phyloP scores from a whole-genome alignment of 2,329 filamentous ascomycete genomes.

The Monosporascus sp. region DNA sequence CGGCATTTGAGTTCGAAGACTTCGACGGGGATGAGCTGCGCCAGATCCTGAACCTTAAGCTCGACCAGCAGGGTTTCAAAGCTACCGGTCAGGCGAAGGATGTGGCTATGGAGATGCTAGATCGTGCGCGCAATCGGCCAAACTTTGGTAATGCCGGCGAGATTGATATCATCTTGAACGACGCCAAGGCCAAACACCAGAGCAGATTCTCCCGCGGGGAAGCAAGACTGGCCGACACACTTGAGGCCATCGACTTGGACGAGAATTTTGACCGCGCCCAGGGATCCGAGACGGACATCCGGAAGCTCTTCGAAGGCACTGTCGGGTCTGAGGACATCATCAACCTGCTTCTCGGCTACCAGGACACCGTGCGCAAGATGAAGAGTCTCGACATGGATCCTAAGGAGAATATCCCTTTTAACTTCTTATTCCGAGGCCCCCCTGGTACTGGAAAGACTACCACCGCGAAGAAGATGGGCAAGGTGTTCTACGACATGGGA shows the following conservation, averaged over 20 bases:
- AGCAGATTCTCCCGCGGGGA: not conserved
- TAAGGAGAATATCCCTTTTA: constrained; percentile 56
- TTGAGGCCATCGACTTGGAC: constrained; percentile 46
- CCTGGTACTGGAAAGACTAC: constrained; percentile 71
- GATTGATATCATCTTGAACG: constrained; percentile 50
- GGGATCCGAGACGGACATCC: constrained; percentile 42
- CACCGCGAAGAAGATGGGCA: constrained; percentile 65
- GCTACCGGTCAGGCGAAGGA: constrained; percentile 40
- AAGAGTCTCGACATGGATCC: constrained; percentile 49
- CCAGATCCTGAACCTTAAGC: constrained; percentile 48
- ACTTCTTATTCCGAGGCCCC: constrained; percentile 61
- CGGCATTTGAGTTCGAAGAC: constrained; percentile 55
- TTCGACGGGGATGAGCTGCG: constrained; percentile 47
- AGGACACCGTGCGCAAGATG: constrained; percentile 46
- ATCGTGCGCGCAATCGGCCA: constrained; percentile 44
- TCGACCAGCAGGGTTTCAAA: constrained; percentile 40
- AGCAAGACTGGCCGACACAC: constrained; percentile 25
- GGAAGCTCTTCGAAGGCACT: constrained; percentile 50
- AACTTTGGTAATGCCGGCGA: constrained; percentile 61
- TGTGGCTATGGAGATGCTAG: constrained; percentile 44
- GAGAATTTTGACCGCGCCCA: constrained; percentile 51
- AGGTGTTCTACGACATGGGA: constrained; percentile 69
- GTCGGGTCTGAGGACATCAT: constrained; percentile 55
- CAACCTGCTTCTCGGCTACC: constrained; percentile 47
- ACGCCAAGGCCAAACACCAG: constrained; percentile 44